phyloP scores from a whole-genome alignment of 2,329 filamentous ascomycete species.

The Talaromyces piceae region DNA sequence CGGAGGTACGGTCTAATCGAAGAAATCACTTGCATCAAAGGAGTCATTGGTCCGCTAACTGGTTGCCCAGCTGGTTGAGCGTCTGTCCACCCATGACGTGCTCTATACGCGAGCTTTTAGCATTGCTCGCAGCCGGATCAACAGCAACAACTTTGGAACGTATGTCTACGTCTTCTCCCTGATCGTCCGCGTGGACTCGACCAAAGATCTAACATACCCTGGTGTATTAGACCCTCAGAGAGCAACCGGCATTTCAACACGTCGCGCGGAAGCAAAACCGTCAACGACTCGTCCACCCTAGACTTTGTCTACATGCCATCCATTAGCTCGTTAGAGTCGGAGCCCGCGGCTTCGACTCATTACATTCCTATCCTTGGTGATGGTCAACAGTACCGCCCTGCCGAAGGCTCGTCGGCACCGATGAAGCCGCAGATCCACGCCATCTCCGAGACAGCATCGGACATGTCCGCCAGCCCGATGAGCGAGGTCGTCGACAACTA shows the following conservation, averaged over 20 bases:
- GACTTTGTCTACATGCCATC: slow-evolving; percentile 57
- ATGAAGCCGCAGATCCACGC: slow-evolving; percentile 53
- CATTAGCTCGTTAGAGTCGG: slow-evolving; percentile 36
- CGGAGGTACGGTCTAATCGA: slow-evolving; percentile 36
- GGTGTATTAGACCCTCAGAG: slow-evolving; percentile 5
- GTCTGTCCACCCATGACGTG: slow-evolving; percentile 47
- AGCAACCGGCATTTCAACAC: slow-evolving; percentile 57
- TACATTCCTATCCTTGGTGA: slow-evolving; percentile 47
- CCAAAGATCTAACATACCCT: neutral
- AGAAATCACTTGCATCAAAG: too few relatives aligned
- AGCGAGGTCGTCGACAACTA: slow-evolving; percentile 52
- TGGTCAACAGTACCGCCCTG: slow-evolving; percentile 20
- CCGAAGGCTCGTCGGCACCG: slow-evolving; percentile 17
- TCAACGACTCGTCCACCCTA: slow-evolving; percentile 53
- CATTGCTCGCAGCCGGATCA: slow-evolving; percentile 46
- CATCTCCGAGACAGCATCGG: slow-evolving; percentile 35
- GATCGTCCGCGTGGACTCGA: too few relatives aligned
- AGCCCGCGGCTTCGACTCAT: slow-evolving; percentile 20
- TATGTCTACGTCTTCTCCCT: too few relatives aligned
- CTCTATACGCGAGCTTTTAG: slow-evolving; percentile 48
- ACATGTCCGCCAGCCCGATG: slow-evolving; percentile 48
- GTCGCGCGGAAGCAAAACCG: slow-evolving; percentile 48
- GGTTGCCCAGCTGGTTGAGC: slow-evolving; percentile 40
- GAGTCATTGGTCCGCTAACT: too few relatives aligned
- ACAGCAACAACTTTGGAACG: slow-evolving; percentile 33